Base-by-base conservation (phyloP, 352 stramenopile genomes). In the Globisporangium okanoganense region DNA sequence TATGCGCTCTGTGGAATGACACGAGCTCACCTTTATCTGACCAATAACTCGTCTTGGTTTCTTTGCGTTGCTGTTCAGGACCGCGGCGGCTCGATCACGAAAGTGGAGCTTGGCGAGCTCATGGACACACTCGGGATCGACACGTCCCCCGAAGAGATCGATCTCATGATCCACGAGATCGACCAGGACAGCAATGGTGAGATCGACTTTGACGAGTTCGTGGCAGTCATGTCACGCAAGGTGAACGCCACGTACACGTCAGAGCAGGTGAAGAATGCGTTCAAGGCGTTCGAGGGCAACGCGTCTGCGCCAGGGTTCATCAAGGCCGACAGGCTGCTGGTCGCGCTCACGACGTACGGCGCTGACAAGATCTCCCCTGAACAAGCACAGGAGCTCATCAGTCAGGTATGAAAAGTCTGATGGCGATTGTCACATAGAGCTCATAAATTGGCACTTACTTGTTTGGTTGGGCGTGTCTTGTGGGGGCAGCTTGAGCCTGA, bases 131-230 rank as follows among this genome's bases (percentile, higher is more conserved):
- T 98, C 2, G 92, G 91, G 35, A 98, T 98, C 49, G 88, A 97
- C 72, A 95, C 91, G 14, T 95, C 85, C 1, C 85, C 90, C 2
- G 70, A 98, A 66, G 93, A 98, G 58, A 97, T 98, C 48, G 90
- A 98, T 45, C 75, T 97, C 18, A 98, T 98, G 94, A 97, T 98
- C 64, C 80, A 95, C 49, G 94, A 98, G 62, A 98, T 98, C 67
- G 93, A 98, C 68, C 86, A 97, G 68, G 90, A 98, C 74, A 95
- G 82, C 67, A 97, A 97, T 56, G 92, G 91, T 25, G 92, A 97
- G 57, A 97, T 97, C 65, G 92, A 97, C 67, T 98, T 98, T 70
- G 87, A 97, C 70, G 94, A 98, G 68, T 98, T 98, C 62, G 90
- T 97, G 6, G 92, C 87, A 2, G 90, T 98, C 44, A 98, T 98